Evolutionary conservation across 2,329 filamentous ascomycete species (phyloP), one percentile per base, ranked within the genome.

Genomic region (Phoma sp.): DNA sequence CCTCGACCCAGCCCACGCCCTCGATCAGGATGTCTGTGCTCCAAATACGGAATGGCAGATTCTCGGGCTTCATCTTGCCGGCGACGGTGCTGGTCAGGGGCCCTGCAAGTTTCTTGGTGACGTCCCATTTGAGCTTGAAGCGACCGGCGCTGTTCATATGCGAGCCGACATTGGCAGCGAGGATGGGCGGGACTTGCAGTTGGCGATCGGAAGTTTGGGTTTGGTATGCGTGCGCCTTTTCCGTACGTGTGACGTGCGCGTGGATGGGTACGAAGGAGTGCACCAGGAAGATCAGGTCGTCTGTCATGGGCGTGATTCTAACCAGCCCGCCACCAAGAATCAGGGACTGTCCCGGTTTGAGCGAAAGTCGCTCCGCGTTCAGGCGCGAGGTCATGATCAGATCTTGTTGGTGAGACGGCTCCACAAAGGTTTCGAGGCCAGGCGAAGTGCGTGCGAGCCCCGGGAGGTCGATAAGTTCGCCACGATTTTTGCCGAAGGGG

Each of bases 381-480:
- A 93, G 79, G 30, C 92, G 88, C 30, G 82, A 81, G 55, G 85
- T 87, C 92, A 99, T 96, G 52, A 96, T 83, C 14, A 97, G 79
- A 5, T 85, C 83, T 9, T 82, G 74, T 36, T 86, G 86, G 65
- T 89, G 78, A 57, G 88, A 80, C 36, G 88, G 83, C 36, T 83
- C 78, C 42, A 97, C 88, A 68, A 89, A 87, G 0, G 84, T 76
- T 42, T 91, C 88, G 6, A 98, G 79, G 13, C 86, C 68, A 4
- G 69, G 71, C 1, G 54, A 83, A 24, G 86, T 88, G 40, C 95
- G 87, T 7, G 87, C 84, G 30, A 99, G 79, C 0, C 95, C 95
- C 0, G 95, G 95, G 11, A 99, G 82, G 71, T 99, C 95, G 65
- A 99, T 91, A 30, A 99, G 81, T 73, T 99, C 96, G 51, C 95